Base-by-base conservation (phyloP, 2,329 filamentous ascomycete species). In the Trichoderma citrinoviride region DNA sequence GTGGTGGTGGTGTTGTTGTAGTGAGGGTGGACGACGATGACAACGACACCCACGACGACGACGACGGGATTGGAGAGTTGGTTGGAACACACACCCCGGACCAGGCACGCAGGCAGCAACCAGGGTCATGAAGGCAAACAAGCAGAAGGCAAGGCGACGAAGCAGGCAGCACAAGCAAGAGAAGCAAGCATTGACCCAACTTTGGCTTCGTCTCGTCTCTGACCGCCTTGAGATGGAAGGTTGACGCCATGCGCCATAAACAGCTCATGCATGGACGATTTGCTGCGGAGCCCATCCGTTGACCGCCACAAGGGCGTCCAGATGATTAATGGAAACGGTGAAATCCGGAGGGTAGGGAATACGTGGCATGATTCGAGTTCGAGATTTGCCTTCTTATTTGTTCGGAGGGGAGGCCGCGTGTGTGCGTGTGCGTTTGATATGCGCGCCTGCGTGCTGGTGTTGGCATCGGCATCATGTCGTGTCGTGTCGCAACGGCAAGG, bases 231-330 rank as follows among this genome's bases (percentile, higher is more conserved):
- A 21, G 33, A 57, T 40, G 53, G 27, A 21, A 37, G 25, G 43
- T 64, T 64, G 61, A 64, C 61, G 61, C 53, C 53, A 64, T 64
- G 52, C 60, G 50, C 61, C 53, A 64, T 57, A 64, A 64, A 64
- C 61, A 64, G 53, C 61, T 64, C 61, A 64, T 64, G 61, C 61
- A 57, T 64, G 43, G 53, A 49, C 43, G 61, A 63, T 63, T 54
- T 29, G 61, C 12, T 56, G 61, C 61, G 53, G 61, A 64, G 61
- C 52, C 53, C 61, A 40, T 56, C 40, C 7, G 60, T 55, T 56
- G 61, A 64, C 61, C 61, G 61, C 61, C 53, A 64, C 43, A 56
- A 56, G 50, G 56, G 33, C 53, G 33, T n/a, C 33, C 27, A 54
- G 52, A 64, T 57, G 61, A 49, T 64, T 50, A 56, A 64, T 49